These are phyloP conservation scores for Colletotrichum sp. DNA, from an alignment of 2,329 filamentous ascomycete species.

Conservation along the genomic window DNA sequence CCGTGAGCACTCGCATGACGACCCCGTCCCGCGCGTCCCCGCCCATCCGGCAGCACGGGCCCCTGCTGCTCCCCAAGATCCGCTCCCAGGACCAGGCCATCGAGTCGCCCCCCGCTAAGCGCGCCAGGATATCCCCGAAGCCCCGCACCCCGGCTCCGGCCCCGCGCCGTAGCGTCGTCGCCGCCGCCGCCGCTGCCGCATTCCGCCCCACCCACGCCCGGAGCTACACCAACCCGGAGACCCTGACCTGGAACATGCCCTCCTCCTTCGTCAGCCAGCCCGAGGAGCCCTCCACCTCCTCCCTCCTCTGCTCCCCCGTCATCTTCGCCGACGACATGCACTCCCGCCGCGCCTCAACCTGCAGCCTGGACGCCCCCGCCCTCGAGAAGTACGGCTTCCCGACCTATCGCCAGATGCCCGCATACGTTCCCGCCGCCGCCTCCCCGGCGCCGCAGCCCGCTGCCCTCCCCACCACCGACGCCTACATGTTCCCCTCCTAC, in stretches of 20 bases:
- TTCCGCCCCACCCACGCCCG: slow-evolving; percentile 56
- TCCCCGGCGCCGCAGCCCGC: not conserved
- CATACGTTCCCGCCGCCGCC: slow-evolving; percentile 45
- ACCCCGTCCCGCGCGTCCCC: slow-evolving; percentile 71
- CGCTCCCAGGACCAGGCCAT: slow-evolving; percentile 82
- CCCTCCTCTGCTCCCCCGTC: slow-evolving; percentile 72
- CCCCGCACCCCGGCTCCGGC: slow-evolving; percentile 28
- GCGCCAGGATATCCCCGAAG: slow-evolving; percentile 59
- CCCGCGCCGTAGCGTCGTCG: slow-evolving; percentile 21
- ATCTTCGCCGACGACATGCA: slow-evolving; percentile 54
- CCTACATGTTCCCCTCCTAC: slow-evolving; percentile 53
- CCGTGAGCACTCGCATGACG: slow-evolving; percentile 69
- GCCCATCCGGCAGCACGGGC: slow-evolving; percentile 79
- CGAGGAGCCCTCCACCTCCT: slow-evolving; percentile 35
- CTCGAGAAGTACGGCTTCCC: slow-evolving; percentile 79
- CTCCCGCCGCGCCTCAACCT: slow-evolving; percentile 67
- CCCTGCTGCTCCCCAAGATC: slow-evolving; percentile 84
- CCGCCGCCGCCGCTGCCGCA: slow-evolving; percentile 27
- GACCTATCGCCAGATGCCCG: slow-evolving; percentile 79
- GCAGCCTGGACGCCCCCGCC: slow-evolving; percentile 69
- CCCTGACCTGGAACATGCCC: slow-evolving; percentile 43
- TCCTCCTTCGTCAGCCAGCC: slow-evolving; percentile 33
- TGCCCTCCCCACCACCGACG: slow-evolving; percentile 36
- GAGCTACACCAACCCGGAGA: slow-evolving; percentile 67
- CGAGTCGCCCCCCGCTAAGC: slow-evolving; percentile 57